A percentile compares a stretch with the other conserved stretches of the same genome.
Conservation (phyloP, 148 eudicot genomes). For the Euryodendron excelsum region DNA sequence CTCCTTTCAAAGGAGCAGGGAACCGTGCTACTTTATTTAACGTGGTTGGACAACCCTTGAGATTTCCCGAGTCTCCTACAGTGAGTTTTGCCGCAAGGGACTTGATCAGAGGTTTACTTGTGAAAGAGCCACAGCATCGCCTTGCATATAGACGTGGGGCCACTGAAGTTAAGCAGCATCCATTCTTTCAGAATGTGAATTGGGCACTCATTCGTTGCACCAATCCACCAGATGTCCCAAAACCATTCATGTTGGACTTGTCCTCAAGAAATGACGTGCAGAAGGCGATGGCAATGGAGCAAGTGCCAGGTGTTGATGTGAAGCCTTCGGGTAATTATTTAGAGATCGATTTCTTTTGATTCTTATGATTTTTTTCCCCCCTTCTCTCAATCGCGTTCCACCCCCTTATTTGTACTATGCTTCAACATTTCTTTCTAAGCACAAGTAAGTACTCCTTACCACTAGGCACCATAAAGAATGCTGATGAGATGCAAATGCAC, state of each 20-base stretch:
- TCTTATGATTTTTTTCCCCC: slow-evolving; percentile 11
- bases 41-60: slow-evolving; percentile 85
- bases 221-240: slow-evolving; percentile 75
- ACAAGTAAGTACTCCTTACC: background rate
- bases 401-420: slow-evolving; percentile 8
- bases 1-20: slow-evolving; percentile 79
- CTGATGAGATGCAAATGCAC: slow-evolving; percentile 16
- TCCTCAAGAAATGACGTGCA: slow-evolving; percentile 1
- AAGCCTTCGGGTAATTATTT: slow-evolving; percentile 70
- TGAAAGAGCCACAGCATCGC: slow-evolving; percentile 91
- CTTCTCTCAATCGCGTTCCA: background rate
- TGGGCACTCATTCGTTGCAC: slow-evolving; percentile 96
- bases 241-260: slow-evolving; percentile 23
- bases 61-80: slow-evolving; percentile 67
- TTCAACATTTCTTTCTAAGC: slow-evolving; percentile 1
- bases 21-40: slow-evolving; percentile 86
- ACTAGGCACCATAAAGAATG: background rate
- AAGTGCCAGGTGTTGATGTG: slow-evolving; percentile 48
- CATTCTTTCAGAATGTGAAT: slow-evolving; percentile 87
- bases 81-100: slow-evolving; percentile 96
- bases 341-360: slow-evolving; percentile 86
- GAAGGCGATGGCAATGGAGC: slow-evolving; percentile 18
- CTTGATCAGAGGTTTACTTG: slow-evolving; percentile 78
- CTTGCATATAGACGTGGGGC: slow-evolving; percentile 96
- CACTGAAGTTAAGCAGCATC: slow-evolving; percentile 91